phyloP scores from a whole-genome alignment of 352 stramenopile species.

The Globisporangium rhizosaccharum region DNA sequence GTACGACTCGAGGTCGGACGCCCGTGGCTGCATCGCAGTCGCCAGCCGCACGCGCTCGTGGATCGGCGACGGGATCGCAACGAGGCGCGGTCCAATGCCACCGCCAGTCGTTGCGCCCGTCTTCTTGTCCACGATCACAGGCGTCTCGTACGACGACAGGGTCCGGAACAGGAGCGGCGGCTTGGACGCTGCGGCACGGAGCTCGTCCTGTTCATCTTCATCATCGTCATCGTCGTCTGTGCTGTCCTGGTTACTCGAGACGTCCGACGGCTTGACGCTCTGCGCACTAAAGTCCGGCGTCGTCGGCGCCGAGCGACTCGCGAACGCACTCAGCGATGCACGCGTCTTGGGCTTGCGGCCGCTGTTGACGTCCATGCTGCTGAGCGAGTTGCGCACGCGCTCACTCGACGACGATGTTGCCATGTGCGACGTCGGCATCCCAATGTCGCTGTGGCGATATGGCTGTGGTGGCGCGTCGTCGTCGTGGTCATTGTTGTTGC shows the following conservation, averaged over 20 bases:
- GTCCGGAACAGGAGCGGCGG: conserved; percentile 62
- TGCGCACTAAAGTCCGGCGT: conserved; percentile 32
- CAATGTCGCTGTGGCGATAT: conserved; percentile 19
- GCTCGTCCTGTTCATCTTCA: conserved; percentile 12
- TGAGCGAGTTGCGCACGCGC: conserved; percentile 18
- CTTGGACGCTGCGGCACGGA: conserved; percentile 21
- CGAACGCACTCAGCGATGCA: conserved; percentile 11
- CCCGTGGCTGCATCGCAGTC: conserved; percentile 24
- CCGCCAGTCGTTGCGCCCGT: conserved; percentile 3
- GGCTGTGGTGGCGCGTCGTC: conserved; percentile 7
- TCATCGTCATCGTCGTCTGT: conserved; percentile 36
- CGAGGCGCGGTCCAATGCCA: conserved; percentile 12
- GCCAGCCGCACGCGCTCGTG: conserved; percentile 62
- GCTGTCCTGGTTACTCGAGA: conserved; percentile 29
- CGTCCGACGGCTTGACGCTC: conserved; percentile 15
- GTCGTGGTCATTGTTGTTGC: conserved; percentile 21
- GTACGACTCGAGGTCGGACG: conserved; percentile 57
- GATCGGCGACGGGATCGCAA: conserved; percentile 52
- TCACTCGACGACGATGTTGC: background rate
- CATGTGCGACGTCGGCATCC: conserved; percentile 2
- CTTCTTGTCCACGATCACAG: conserved; percentile 56
- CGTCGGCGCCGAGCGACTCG: conserved; percentile 38
- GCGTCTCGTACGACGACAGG: conserved; percentile 76
- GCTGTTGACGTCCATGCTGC: conserved; percentile 22
- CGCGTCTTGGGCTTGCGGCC: conserved; percentile 9